Evolutionary conservation across 1,284 basidiomycete species (phyloP), one percentile per base, ranked within the genome.

Genomic region (Ceratobasidium sp.): DNA sequence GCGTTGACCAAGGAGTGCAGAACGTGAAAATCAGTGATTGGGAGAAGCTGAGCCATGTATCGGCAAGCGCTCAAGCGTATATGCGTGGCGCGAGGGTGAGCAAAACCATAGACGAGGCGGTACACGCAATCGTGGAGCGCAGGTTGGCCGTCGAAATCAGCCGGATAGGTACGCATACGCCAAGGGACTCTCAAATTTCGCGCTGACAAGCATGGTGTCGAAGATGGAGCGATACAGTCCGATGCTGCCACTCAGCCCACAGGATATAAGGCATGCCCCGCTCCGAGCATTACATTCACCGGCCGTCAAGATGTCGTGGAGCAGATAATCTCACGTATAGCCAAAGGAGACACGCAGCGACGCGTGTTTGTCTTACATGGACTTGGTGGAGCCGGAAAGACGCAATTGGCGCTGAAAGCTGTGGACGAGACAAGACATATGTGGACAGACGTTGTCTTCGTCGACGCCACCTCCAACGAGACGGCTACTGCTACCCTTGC

Each of bases 401-500:
- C 72, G 5, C 72, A 73, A 30, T 9, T 73, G 3, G 62, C 58
- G n/a, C 30, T 39, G 12, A 46, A 46, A 16, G 59, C 30, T 14
- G 53, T 57, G 6, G 30, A 48, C 8, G 6, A 36, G n/a, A 32
- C 30, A 8, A 32, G 23, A 18, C 4, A 55, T 36, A 58, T 23
- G 23, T 67, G 67, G 26, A 12, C 10, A 30, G 32, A 67, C 32
- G 26, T 67, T 2, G 12, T 69, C 23, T 73, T 41, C 45, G 39
- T 73, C 43, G 72, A 73, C 43, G 72, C 61, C 2, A 64, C 59
- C 18, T 65, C 71, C 14, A 18, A 53, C 36, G 46, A 65, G 21
- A 72, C 60, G 5, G 36, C 60, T 34, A 18, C 26, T 18, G 50
- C 9, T 6, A 9, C 45, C 3, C 36, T 72, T 2, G 12, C 8